Conservation (phyloP, 1,284 basidiomycete genomes). For the Cryptococcus hybrid region DNA sequence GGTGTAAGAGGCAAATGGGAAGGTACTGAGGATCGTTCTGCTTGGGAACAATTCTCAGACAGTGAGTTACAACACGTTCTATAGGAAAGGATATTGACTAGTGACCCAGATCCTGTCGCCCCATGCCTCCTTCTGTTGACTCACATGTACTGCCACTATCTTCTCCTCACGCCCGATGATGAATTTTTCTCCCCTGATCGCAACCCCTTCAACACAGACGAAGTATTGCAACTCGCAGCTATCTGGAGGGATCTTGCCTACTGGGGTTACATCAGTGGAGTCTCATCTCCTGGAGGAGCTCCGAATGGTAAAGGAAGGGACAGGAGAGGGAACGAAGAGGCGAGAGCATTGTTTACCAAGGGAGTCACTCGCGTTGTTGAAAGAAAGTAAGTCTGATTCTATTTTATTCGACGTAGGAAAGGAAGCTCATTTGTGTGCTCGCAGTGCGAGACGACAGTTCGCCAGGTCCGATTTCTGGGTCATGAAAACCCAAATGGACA, state of each 20-base stretch:
- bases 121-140: conserved; percentile 73
- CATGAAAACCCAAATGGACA: conserved; percentile 65
- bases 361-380: conserved; percentile 77
- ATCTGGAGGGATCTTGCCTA: conserved; percentile 49
- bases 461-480: conserved; percentile 84
- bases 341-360: conserved; percentile 68
- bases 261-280: conserved; percentile 48
- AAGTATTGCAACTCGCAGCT: conserved; percentile 57
- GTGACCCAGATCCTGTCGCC: conserved; percentile 51
- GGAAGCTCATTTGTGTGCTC: conserved; percentile 5
- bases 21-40: conserved; percentile 46
- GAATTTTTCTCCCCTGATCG: conserved; percentile 72
- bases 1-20: conserved; percentile 61
- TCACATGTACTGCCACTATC: conserved; percentile 78
- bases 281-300: conserved; percentile 47
- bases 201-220: conserved; percentile 80
- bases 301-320: not conserved
- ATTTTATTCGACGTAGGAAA: not conserved
- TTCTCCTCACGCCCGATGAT: conserved; percentile 92
- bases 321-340: conserved; percentile 58
- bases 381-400: conserved; percentile 67
- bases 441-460: conserved; percentile 76
- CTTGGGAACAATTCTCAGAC: conserved; percentile 53
- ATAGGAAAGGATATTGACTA: conserved; percentile 40
- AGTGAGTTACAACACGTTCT: conserved; percentile 35